Evolutionary conservation across 1,284 basidiomycete genomes (phyloP).

Genomic region (Apiotrichum brassicae): DNA sequence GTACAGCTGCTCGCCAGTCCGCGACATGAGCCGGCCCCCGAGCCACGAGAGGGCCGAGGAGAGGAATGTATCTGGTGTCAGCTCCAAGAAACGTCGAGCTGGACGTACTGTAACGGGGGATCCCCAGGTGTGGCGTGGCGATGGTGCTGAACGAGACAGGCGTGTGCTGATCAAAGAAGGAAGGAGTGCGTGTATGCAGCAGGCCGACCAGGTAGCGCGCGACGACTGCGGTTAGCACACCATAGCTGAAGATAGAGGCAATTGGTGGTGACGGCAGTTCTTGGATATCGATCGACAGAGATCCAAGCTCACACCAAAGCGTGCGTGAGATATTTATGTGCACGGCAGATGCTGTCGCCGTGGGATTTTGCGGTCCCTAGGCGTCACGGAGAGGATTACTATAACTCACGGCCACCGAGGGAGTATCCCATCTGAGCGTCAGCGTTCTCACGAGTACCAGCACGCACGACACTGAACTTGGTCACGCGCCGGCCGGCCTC

Average conservation of each 20-base stretch:
- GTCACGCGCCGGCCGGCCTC: constrained; percentile 24
- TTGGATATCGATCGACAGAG: too few relatives aligned
- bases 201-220: constrained; percentile 42
- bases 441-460: too few relatives aligned
- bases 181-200: constrained; percentile 35
- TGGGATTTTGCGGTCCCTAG: too few relatives aligned
- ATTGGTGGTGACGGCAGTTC: too few relatives aligned
- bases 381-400: too few relatives aligned
- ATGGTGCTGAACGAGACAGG: constrained; percentile 40
- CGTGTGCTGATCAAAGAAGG: constrained; percentile 36
- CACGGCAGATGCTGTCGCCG: too few relatives aligned
- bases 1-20: constrained; percentile 78
- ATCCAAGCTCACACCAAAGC: too few relatives aligned
- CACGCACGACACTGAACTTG: constrained; percentile 39
- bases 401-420: constrained; percentile 43
- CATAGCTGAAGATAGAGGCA: too few relatives aligned
- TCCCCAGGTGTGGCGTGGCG: constrained; percentile 39
- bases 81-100: neutral
- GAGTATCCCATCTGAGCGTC: constrained; percentile 41
- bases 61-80: constrained; percentile 49
- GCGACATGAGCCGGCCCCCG: constrained; percentile 67
- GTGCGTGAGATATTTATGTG: too few relatives aligned
- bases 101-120: constrained; percentile 38
- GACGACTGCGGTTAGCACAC: constrained; percentile 34
- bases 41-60: constrained; percentile 57